Evolutionary conservation across 2,329 filamentous ascomycete genomes (phyloP).

Genomic region (Trichophyton mentagrophytes): DNA sequence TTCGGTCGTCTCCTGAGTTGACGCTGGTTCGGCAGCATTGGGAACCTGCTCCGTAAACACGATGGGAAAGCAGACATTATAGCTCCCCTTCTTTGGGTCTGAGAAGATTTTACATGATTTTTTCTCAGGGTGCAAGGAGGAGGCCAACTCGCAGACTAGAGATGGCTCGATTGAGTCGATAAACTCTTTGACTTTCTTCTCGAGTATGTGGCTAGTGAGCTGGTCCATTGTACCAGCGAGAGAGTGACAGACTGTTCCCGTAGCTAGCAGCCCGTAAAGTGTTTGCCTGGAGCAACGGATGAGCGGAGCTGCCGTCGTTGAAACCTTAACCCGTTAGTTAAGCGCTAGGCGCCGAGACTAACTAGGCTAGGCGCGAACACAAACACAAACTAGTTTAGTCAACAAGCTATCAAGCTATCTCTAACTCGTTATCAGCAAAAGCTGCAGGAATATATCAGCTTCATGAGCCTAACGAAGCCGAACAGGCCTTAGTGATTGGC

Average conservation of each 20-base stretch:
- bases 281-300: too few relatives aligned
- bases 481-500: too few relatives aligned
- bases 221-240: constrained; percentile 5
- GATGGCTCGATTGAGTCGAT: constrained; percentile 9
- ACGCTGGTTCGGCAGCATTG: neutral
- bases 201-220: constrained; percentile 3
- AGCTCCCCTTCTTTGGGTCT: constrained; percentile 9
- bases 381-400: too few relatives aligned
- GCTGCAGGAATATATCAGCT: too few relatives aligned
- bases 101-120: constrained; percentile 7
- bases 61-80: constrained; percentile 10
- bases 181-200: constrained; percentile 5
- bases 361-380: too few relatives aligned
- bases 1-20: neutral
- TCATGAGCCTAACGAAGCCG: too few relatives aligned
- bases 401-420: too few relatives aligned
- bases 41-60: constrained; percentile 1
- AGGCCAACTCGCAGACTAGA: constrained; percentile 4
- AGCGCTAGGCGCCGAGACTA: too few relatives aligned
- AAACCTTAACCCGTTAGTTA: too few relatives aligned
- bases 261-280: too few relatives aligned
- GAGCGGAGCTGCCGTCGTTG: too few relatives aligned
- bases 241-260: neutral
- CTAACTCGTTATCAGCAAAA: too few relatives aligned
- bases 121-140: constrained; percentile 8